Evolutionary conservation across 2,329 filamentous ascomycete genomes (phyloP), one percentile per base, ranked within the genome.

Genomic region (Colletotrichum destructivum): DNA sequence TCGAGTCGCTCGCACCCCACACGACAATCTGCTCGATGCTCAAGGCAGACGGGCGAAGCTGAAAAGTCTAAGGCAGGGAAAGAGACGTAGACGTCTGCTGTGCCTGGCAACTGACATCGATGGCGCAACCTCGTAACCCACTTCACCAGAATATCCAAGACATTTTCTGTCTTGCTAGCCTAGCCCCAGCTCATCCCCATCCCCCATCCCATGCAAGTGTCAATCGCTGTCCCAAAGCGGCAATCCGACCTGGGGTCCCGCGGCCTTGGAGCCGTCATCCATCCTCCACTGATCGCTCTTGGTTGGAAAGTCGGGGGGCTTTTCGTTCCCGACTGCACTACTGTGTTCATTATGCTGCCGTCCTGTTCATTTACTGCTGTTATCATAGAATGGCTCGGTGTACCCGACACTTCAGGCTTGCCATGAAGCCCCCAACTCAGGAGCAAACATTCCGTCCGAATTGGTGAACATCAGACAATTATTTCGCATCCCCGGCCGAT

Each of bases 231-330:
- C 65, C 59, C 69, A 59, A 71, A 69, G 52, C n/a, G 69, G 69
- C 69, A 71, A 63, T 40, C 69, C 69, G 69, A 71, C 26, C 47
- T 54, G 65, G 59, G 31, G 64, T 69, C 59, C 69, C 69, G 69
- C 59, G 52, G 52, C 46, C 52, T 71, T 59, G 65, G 69, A 63
- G 69, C 69, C 59, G 57, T 63, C 69, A 63, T 71, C 65, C 57
- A 69, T 69, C 55, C 51, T 63, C 64, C 31, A 46, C 46, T 13
- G 31, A 62, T 62, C 59, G 4, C 7, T 7, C n/a, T 51, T 47
- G 15, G 16, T 7, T 46, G 11, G 42, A 21, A 18, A 49, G 44
- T 38, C 11, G 44, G 31, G 31, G 31, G 8, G 31, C 2, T 2
- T 62, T 51, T 13, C 18, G 23, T 21, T 31, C 31, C 21, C 18